Conservation (phyloP, 352 stramenopile genomes). For the Pythium oligandrum region DNA sequence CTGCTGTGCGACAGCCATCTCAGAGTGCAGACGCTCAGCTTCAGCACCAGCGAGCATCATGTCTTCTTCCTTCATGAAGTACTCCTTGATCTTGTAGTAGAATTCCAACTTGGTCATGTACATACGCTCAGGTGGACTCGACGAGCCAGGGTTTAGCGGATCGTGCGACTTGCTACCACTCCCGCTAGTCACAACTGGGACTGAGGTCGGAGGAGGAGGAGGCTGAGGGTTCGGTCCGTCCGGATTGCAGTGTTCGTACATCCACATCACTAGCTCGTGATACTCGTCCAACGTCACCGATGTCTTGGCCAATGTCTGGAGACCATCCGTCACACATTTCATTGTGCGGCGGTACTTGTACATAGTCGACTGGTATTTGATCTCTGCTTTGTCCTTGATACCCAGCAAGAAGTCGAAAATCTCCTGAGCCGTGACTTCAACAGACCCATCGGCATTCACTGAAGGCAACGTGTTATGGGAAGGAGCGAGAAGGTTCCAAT, state of each 20-base stretch:
- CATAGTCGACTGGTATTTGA: conserved; percentile 18
- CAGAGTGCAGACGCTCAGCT: conserved; percentile 11
- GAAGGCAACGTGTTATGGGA: conserved; percentile 25
- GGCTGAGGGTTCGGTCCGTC: background rate
- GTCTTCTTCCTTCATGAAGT: conserved; percentile 10
- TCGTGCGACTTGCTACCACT: too few species aligned
- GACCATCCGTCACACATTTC: conserved; percentile 21
- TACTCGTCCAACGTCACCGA: conserved; percentile 24
- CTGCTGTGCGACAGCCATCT: conserved; percentile 5
- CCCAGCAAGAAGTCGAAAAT: conserved; percentile 28
- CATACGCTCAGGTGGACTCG: conserved; percentile 8
- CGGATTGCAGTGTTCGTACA: conserved; percentile 26
- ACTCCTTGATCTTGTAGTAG: conserved; percentile 39
- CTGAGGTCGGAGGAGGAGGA: too few species aligned
- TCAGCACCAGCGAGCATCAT: conserved; percentile 15
- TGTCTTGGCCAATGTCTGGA: conserved; percentile 25
- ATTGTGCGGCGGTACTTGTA: conserved; percentile 30
- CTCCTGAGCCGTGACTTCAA: conserved; percentile 19
- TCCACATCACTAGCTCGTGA: conserved; percentile 30
- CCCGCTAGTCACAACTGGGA: too few species aligned
- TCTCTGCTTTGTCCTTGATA: conserved; percentile 21
- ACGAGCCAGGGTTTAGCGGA: too few species aligned
- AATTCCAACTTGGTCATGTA: conserved; percentile 42
- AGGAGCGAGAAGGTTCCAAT: conserved; percentile 32
- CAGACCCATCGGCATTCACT: conserved; percentile 25